These are phyloP conservation scores for Rehmannia glutinosa DNA, from an alignment of 257 asterid genomes.

Conservation along the genomic window DNA sequence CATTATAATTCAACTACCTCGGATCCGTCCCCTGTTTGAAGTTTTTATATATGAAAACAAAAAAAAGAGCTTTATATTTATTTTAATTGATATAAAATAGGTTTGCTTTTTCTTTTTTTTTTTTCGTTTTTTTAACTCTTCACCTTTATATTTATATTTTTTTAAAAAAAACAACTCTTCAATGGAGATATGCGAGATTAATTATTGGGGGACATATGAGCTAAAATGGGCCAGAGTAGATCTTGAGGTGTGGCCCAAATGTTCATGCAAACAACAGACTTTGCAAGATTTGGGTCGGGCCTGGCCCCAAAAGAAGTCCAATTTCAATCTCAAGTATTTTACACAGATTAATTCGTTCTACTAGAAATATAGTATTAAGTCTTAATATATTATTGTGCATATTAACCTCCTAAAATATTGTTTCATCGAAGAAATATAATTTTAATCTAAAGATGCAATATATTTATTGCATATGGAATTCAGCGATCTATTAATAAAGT, in stretches of 20 bases:
- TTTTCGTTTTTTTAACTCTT: neutral
- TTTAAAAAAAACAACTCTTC: neutral
- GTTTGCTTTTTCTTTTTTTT: neutral
- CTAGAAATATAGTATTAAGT: no score
- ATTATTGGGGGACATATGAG: neutral
- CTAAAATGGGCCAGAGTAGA: conserved; percentile 18
- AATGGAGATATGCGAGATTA: neutral
- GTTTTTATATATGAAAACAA: neutral
- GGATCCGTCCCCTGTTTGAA: neutral
- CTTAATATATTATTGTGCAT: no score
- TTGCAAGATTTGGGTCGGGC: neutral
- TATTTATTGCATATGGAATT: no score
- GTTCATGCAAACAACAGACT: neutral
- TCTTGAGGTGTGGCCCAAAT: conserved; percentile 12
- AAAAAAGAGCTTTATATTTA: neutral
- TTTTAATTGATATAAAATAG: neutral
- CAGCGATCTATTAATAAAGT: no score
- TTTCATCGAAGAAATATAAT: no score
- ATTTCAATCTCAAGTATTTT: no score
- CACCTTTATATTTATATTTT: no score
- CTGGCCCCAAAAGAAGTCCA: conserved; percentile 8
- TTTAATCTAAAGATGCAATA: no score
- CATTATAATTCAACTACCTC: neutral
- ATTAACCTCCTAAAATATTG: no score
- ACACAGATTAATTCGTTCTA: no score